Conservation (phyloP, 2,329 filamentous ascomycete genomes). For the Atkinsonella texensis region DNA sequence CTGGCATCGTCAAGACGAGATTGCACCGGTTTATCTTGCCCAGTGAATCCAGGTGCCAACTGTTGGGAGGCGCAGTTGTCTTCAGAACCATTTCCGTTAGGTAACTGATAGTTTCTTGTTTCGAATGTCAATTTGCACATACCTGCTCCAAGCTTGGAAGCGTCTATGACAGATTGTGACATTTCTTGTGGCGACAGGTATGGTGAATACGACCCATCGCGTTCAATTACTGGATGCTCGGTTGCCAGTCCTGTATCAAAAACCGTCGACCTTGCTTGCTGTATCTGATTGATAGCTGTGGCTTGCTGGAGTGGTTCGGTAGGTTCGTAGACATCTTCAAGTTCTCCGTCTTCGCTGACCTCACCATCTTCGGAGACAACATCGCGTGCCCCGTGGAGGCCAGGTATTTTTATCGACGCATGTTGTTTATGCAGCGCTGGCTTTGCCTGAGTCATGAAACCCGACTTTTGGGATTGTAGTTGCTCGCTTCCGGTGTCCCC, state of each 20-base stretch:
- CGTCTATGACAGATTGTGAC: not conserved
- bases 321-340: conserved; percentile 44
- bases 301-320: conserved; percentile 4
- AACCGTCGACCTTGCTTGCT: not conserved
- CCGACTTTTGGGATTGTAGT: not conserved
- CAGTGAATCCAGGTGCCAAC: not conserved
- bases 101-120: not conserved
- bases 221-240: conserved; percentile 20
- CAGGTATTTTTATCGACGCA: conserved; percentile 2
- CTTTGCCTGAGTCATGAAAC: not conserved
- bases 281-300: not conserved
- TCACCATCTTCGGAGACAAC: conserved; percentile 57
- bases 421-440: not conserved
- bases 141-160: not conserved
- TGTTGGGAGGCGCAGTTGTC: not conserved
- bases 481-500: not conserved
- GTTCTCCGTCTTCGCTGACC: conserved; percentile 53
- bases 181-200: conserved; percentile 39
- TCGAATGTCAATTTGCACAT: not conserved
- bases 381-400: conserved; percentile 2
- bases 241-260: not conserved
- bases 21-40: not conserved
- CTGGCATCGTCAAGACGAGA: conserved; percentile 27
- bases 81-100: not conserved
- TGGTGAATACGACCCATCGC: conserved; percentile 41